Evolutionary conservation across 2,329 filamentous ascomycete genomes (phyloP).

Genomic region (Xylariales sp.): DNA sequence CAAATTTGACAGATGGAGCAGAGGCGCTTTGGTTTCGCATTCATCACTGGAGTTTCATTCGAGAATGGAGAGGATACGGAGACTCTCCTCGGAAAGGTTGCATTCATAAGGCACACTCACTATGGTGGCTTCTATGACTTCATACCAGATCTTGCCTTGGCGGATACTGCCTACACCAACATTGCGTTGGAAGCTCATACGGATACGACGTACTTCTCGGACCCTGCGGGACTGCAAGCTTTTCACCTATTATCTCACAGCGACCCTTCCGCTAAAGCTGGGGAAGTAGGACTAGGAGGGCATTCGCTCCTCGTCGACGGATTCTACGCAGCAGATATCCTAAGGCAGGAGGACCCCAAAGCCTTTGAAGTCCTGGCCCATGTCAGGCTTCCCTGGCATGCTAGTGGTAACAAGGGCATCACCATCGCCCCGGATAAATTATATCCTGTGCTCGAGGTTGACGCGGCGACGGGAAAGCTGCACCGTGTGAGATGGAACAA

Average conservation of each 20-base stretch:
- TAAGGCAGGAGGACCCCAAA: slow-evolving; percentile 48
- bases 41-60: slow-evolving; percentile 64
- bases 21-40: slow-evolving; percentile 70
- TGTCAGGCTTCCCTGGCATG: slow-evolving; percentile 67
- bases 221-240: slow-evolving; percentile 84
- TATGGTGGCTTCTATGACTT: slow-evolving; percentile 83
- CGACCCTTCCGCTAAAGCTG: slow-evolving; percentile 16
- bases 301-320: slow-evolving; percentile 81
- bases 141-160: slow-evolving; percentile 78
- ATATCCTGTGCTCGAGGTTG: slow-evolving; percentile 68
- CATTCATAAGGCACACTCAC: slow-evolving; percentile 84
- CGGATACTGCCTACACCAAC: slow-evolving; percentile 89
- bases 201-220: slow-evolving; percentile 93
- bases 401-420: slow-evolving; percentile 83
- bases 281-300: slow-evolving; percentile 52
- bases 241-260: slow-evolving; percentile 84
- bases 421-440: slow-evolving; percentile 67
- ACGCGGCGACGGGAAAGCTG: slow-evolving; percentile 31
- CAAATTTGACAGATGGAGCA: slow-evolving; percentile 28
- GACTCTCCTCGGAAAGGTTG: slow-evolving; percentile 71
- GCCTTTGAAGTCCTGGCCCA: slow-evolving; percentile 55
- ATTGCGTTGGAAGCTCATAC: slow-evolving; percentile 80
- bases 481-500: slow-evolving; percentile 86
- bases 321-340: slow-evolving; percentile 63
- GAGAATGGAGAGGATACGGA: slow-evolving; percentile 66